These are phyloP conservation scores for Venturia carpophila DNA, from an alignment of 2,329 filamentous ascomycete genomes.

Conservation along the genomic window DNA sequence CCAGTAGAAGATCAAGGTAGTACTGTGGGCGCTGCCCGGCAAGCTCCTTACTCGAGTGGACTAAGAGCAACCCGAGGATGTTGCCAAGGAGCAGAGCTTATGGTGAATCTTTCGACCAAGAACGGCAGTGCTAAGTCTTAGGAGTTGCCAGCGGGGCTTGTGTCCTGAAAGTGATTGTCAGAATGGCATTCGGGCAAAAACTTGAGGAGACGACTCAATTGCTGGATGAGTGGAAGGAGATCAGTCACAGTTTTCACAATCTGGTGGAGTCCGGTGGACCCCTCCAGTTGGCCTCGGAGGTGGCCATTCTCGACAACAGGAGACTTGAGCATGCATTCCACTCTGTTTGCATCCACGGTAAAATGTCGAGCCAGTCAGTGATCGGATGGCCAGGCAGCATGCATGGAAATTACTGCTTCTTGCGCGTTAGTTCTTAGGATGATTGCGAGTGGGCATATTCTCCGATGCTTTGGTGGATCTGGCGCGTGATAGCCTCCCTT, in stretches of 20 bases:
- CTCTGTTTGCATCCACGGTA: no score
- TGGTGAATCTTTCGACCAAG: slow-evolving; percentile 49
- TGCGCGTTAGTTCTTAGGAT: no score
- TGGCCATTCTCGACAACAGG: no score
- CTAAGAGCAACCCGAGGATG: slow-evolving; percentile 48
- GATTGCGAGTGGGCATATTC: no score
- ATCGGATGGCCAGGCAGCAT: background rate
- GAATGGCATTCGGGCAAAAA: slow-evolving; percentile 22
- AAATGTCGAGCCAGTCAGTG: background rate
- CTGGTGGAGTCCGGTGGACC: slow-evolving; percentile 15
- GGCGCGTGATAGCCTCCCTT: no score
- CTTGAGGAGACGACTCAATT: slow-evolving; percentile 25
- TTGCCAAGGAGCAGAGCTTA: slow-evolving; percentile 44
- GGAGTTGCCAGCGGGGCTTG: no score
- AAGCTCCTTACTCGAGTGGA: slow-evolving; percentile 32
- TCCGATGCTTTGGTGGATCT: no score
- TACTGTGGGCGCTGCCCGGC: slow-evolving; percentile 29
- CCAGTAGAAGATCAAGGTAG: no score
- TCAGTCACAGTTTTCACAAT: slow-evolving; percentile 24
- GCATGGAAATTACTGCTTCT: no score
- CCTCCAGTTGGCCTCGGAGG: no score
- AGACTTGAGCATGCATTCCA: no score
- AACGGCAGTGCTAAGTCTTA: slow-evolving; percentile 42
- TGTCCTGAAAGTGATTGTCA: slow-evolving; percentile 40
- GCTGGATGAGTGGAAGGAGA: slow-evolving; percentile 32